Conservation (phyloP, 192 early-diverging fungal genomes). For the Coemansia sp. region DNA sequence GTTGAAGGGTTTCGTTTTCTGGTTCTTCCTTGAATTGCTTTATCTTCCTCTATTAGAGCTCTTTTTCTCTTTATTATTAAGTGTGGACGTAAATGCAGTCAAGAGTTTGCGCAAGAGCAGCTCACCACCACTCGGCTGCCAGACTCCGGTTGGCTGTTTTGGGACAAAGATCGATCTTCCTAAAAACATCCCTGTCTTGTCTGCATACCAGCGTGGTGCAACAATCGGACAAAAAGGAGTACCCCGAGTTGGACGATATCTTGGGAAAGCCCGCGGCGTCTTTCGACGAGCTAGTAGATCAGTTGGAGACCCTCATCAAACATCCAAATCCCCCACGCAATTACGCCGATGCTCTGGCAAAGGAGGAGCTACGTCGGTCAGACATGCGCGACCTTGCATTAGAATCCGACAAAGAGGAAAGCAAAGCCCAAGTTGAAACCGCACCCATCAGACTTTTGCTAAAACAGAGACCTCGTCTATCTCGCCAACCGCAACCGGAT, state of each 20-base stretch:
- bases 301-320: slow-evolving; percentile 47
- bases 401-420: background rate
- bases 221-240: slow-evolving; percentile 11
- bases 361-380: slow-evolving; percentile 42
- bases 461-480: slow-evolving; percentile 25
- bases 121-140: background rate
- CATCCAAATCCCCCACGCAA: slow-evolving; percentile 53
- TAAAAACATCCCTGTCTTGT: background rate
- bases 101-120: slow-evolving; percentile 27
- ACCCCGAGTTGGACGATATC: slow-evolving; percentile 37
- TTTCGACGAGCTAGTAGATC: slow-evolving; percentile 39
- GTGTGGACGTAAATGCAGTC: slow-evolving; percentile 26
- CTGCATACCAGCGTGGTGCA: background rate
- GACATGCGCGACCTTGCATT: slow-evolving; percentile 27
- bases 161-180: background rate
- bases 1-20: background rate
- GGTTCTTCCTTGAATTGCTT: background rate
- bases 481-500: slow-evolving; percentile 1
- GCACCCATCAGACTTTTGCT: slow-evolving; percentile 5
- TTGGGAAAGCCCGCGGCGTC: slow-evolving; percentile 31
- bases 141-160: background rate
- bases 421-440: background rate
- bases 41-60: background rate
- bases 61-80: slow-evolving; percentile 3
- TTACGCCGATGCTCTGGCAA: slow-evolving; percentile 56